These are phyloP conservation scores for Aspergillus affinis DNA, from an alignment of 495 filamentous ascomycete species.

Conservation along the genomic window DNA sequence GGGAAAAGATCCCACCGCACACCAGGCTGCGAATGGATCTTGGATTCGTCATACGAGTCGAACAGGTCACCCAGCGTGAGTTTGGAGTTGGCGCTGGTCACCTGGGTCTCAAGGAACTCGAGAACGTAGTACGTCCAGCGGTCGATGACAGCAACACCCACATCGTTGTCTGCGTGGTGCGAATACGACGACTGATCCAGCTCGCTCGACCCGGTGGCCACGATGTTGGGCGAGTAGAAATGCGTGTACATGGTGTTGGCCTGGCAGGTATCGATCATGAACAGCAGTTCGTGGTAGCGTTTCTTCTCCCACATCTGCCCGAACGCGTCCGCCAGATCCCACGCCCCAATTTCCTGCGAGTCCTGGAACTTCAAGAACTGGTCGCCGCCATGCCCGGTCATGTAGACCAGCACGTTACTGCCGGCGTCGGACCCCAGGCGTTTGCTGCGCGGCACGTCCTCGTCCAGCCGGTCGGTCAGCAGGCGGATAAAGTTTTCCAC, in stretches of 20 bases:
- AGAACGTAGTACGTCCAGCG: constrained; percentile 98
- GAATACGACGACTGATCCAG: constrained; percentile 94
- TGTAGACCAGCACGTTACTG: constrained; percentile 96
- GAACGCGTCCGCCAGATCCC: constrained; percentile 95
- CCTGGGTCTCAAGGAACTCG: constrained; percentile 90
- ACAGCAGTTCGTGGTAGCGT: constrained; percentile 89
- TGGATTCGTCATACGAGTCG: constrained; percentile 89
- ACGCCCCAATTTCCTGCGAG: constrained; percentile 93
- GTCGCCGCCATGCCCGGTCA: constrained; percentile 98
- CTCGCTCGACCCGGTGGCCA: constrained; percentile 91
- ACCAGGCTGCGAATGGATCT: constrained; percentile 92
- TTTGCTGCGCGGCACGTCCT: constrained; percentile 93
- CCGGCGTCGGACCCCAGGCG: constrained; percentile 87
- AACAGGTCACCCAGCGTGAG: constrained; percentile 90
- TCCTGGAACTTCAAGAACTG: constrained; percentile 99
- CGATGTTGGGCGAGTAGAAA: constrained; percentile 95
- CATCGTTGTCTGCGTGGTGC: constrained; percentile 96
- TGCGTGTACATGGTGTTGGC: constrained; percentile 99
- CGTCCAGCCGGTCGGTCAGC: constrained; percentile 86
- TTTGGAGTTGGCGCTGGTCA: constrained; percentile 77
- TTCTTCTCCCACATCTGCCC: constrained; percentile 99
- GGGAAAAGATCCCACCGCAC: constrained; percentile 90
- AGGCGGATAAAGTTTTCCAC: constrained; percentile 98
- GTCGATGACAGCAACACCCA: constrained; percentile 97
- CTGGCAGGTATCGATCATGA: constrained; percentile 99